These are phyloP conservation scores for Sporothrix inflata DNA, from an alignment of 2,329 filamentous ascomycete genomes.

Conservation along the genomic window DNA sequence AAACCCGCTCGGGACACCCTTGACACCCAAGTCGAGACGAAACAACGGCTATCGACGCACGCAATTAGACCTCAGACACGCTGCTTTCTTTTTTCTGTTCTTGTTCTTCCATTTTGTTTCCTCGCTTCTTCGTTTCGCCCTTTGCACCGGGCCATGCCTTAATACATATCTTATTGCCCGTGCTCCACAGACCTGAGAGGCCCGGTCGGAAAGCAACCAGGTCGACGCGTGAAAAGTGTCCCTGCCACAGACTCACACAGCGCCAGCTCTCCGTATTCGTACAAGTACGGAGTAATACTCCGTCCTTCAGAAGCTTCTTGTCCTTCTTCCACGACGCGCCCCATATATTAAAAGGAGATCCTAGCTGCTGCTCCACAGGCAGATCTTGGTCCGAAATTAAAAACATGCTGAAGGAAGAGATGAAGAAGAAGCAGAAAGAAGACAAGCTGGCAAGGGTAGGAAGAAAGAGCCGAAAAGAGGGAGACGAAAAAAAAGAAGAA, in stretches of 20 bases:
- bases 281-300: not conserved
- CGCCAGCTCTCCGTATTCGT: not conserved
- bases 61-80: not conserved
- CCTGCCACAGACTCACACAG: not conserved
- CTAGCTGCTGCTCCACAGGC: slow-evolving; percentile 24
- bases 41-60: not conserved
- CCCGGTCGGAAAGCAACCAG: not conserved
- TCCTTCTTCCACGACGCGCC: slow-evolving; percentile 9
- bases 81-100: not conserved
- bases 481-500: not conserved
- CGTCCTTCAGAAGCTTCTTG: slow-evolving; percentile 9
- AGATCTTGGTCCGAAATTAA: slow-evolving; percentile 28
- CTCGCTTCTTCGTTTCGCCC: not conserved
- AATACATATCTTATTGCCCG: not conserved
- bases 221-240: not conserved
- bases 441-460: not conserved
- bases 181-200: slow-evolving; percentile 7
- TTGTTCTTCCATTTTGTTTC: slow-evolving; percentile 1
- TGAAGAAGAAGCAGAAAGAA: not conserved
- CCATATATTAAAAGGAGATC: slow-evolving; percentile 29
- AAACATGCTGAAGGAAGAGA: slow-evolving; percentile 11
- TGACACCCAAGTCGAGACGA: slow-evolving; percentile 18
- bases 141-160: not conserved
- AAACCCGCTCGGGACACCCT: not conserved
- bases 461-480: not conserved